These are phyloP conservation scores for Arachis stenosperma DNA, from an alignment of 306 rosid species.

Conservation along the genomic window DNA sequence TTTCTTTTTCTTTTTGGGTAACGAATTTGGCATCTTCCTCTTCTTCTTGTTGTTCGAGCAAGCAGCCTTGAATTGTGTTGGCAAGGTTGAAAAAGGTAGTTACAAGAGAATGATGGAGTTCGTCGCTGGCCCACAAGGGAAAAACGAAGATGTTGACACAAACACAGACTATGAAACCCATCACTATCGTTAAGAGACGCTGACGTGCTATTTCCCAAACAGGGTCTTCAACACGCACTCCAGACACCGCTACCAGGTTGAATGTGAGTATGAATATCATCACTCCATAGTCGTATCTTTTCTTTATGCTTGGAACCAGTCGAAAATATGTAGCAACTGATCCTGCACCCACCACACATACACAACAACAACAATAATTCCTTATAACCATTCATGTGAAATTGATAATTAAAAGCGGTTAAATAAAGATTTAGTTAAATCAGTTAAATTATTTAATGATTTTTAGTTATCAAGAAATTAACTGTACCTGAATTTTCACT, in stretches of 20 bases:
- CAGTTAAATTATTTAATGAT: no score
- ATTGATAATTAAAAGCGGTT: no score
- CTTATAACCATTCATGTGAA: no score
- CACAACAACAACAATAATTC: no score
- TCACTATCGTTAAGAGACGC: slow-evolving; percentile 63
- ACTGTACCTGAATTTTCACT: no score
- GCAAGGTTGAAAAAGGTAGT: slow-evolving; percentile 64
- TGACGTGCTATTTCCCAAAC: slow-evolving; percentile 66
- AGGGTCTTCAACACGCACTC: slow-evolving; percentile 47
- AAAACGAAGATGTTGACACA: slow-evolving; percentile 63
- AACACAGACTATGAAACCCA: slow-evolving; percentile 72
- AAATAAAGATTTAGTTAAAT: no score
- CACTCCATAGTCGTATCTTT: slow-evolving; percentile 78
- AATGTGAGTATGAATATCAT: slow-evolving; percentile 78
- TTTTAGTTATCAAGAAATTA: no score
- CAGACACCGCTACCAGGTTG: slow-evolving; percentile 80
- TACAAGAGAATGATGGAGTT: slow-evolving; percentile 70
- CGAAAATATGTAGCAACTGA: slow-evolving; percentile 61
- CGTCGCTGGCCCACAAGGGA: slow-evolving; percentile 90
- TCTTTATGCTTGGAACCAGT: slow-evolving; percentile 63
- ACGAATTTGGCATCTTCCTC: slow-evolving; percentile 52
- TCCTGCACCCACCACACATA: slow-evolving; percentile 47
- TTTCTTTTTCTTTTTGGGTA: slow-evolving; percentile 48
- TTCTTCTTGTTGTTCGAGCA: slow-evolving; percentile 66
- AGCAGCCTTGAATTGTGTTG: slow-evolving; percentile 61